Evolutionary conservation across 495 filamentous ascomycete genomes (phyloP).

Genomic region (Tuber aestivum): DNA sequence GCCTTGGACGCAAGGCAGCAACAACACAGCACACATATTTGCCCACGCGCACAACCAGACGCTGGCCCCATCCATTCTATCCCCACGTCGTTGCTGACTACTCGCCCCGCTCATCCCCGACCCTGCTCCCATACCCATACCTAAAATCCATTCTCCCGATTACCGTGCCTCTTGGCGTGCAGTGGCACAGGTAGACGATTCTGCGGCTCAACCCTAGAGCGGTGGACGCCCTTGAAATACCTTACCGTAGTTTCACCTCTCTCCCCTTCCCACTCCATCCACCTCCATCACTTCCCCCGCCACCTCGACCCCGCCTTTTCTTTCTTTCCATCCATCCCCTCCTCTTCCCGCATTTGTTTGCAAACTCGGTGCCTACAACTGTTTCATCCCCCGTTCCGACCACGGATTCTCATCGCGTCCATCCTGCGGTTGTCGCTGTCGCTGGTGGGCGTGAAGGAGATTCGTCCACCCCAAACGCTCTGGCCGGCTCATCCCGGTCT

Average conservation of each 20-base stretch:
- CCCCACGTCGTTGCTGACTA: slow-evolving; percentile 33
- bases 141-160: background rate
- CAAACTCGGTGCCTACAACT: slow-evolving; percentile 9
- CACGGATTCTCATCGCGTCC: slow-evolving; percentile 23
- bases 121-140: background rate
- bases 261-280: slow-evolving; percentile 10
- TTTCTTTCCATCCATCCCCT: slow-evolving; percentile 14
- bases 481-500: slow-evolving; percentile 30
- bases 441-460: slow-evolving; percentile 38
- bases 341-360: slow-evolving; percentile 14
- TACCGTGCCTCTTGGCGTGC: background rate
- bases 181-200: background rate
- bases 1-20: slow-evolving; percentile 36
- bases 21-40: slow-evolving; percentile 16
- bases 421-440: slow-evolving; percentile 31
- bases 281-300: slow-evolving; percentile 7
- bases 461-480: slow-evolving; percentile 24
- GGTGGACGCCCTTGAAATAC: background rate
- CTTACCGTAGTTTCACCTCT: slow-evolving; percentile 8
- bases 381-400: slow-evolving; percentile 8
- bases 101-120: slow-evolving; percentile 7
- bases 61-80: slow-evolving; percentile 8
- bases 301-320: slow-evolving; percentile 12
- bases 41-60: slow-evolving; percentile 8
- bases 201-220: background rate